Conservation (phyloP, 495 filamentous ascomycete genomes). For the Penicillium longicatenatum region DNA sequence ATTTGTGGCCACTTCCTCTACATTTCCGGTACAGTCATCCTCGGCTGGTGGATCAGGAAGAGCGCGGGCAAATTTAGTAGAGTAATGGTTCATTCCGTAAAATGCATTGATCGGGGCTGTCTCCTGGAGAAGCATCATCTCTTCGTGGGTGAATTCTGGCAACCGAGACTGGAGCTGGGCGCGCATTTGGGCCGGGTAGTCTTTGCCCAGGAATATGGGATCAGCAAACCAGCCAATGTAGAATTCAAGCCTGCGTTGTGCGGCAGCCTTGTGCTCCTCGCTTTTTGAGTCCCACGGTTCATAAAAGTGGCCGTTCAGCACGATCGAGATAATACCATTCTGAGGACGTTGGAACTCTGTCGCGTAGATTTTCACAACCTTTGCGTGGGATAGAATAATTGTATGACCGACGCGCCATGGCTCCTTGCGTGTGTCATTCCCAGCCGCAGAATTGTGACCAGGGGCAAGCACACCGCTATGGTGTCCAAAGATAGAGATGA, state of each 20-base stretch:
- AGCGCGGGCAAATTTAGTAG: slow-evolving; percentile 47
- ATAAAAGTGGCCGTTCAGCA: slow-evolving; percentile 30
- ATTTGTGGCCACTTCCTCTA: slow-evolving; percentile 41
- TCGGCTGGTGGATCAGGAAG: slow-evolving; percentile 35
- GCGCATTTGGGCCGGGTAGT: slow-evolving; percentile 49
- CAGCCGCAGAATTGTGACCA: slow-evolving; percentile 37
- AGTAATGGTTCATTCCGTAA: slow-evolving; percentile 56
- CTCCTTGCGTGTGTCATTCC: slow-evolving; percentile 28
- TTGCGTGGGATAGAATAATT: slow-evolving; percentile 44
- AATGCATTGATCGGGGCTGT: slow-evolving; percentile 39
- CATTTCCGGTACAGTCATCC: slow-evolving; percentile 49
- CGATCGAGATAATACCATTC: slow-evolving; percentile 47
- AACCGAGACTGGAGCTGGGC: slow-evolving; percentile 47
- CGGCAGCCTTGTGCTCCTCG: slow-evolving; percentile 43
- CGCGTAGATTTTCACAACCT: slow-evolving; percentile 41
- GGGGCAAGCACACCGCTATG: slow-evolving; percentile 50
- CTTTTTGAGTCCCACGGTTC: slow-evolving; percentile 50
- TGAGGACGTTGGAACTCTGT: slow-evolving; percentile 43
- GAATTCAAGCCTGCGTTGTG: slow-evolving; percentile 47
- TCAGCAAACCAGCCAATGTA: slow-evolving; percentile 53
- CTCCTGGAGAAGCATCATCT: slow-evolving; percentile 41
- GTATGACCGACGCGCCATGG: slow-evolving; percentile 49
- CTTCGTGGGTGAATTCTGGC: slow-evolving; percentile 45
- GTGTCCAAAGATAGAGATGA: slow-evolving; percentile 48
- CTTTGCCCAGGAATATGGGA: slow-evolving; percentile 46